Base-by-base conservation (phyloP, 1,284 basidiomycete species). In the Cutaneotrichosporon cyanovorans region DNA sequence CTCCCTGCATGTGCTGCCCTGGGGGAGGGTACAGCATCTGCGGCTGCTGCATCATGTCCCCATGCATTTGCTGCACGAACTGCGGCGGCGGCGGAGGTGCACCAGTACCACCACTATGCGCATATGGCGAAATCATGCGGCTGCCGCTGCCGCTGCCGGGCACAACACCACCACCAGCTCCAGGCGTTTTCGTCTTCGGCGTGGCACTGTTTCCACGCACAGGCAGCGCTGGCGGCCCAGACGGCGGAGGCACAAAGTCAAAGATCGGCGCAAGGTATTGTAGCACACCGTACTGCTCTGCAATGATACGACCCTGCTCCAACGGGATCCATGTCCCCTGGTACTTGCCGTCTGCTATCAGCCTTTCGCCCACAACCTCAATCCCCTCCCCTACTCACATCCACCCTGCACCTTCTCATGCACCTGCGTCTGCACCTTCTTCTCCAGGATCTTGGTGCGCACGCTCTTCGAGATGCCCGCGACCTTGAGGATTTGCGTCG, bases 331-430 rank as follows among this genome's bases (percentile, higher is more conserved):
- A 99, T 42, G 95, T 98, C 51, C 95, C 95, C 71, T 99, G 95
- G 70, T 97, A 99, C 74, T 96, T 96, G 36, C 95, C 95, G 65
- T 97, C 68, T 71, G 37, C 12, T 9, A 40, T 45, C 22, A 45
- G 40, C 35, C n/a, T n/a, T n/a, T n/a, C n/a, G n/a, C n/a, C n/a
- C n/a, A n/a, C n/a, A n/a, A n/a, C n/a, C n/a, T 23, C 16, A 22
- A n/a, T 21, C n/a, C 12, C 6, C 16, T 6, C 8, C 5, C 30
- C 14, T 11, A 69, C 68, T 64, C 50, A 70, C 68, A 98, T 34
- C 95, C 95, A 40, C 95, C 95, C 70, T 99, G 95, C 11, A 99
- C 90, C 71, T 98, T 98, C 73, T 99, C 93, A 71, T 98, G 92
- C 71, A 89, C 85, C 42, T 92, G 92, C 37, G 86, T 85, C 34